Conservation (phyloP, 805 yeast species). For the Spathaspora girioi region DNA sequence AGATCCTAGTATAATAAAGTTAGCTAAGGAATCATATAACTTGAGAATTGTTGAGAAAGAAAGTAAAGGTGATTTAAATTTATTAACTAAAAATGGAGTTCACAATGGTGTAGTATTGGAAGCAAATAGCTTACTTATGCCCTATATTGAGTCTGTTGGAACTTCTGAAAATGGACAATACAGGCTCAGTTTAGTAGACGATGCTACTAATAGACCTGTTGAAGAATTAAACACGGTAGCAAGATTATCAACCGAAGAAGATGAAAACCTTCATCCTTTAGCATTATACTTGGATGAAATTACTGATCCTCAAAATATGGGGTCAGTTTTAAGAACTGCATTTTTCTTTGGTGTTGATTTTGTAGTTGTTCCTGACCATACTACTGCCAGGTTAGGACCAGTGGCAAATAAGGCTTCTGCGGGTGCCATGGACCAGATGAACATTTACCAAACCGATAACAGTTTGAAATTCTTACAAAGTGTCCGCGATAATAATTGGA, state of each 20-base stretch:
- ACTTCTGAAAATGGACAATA: constrained; percentile 16
- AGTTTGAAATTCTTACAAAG: constrained; percentile 61
- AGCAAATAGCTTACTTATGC: constrained; percentile 49
- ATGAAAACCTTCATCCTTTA: constrained; percentile 41
- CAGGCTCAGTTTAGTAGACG: constrained; percentile 12
- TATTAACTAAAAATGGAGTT: constrained; percentile 61
- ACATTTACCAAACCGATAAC: constrained; percentile 53
- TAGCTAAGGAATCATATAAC: constrained; percentile 42
- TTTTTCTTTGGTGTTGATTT: constrained; percentile 82
- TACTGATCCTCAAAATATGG: constrained; percentile 84
- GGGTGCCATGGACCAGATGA: constrained; percentile 77
- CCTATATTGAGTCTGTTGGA: constrained; percentile 25
- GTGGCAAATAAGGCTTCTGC: constrained; percentile 77
- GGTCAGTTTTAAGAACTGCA: constrained; percentile 78
- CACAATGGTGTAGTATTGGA: constrained; percentile 80
- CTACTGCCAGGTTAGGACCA: constrained; percentile 74
- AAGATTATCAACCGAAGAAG: constrained; percentile 1
- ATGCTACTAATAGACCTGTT: constrained; percentile 12
- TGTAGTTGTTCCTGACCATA: constrained; percentile 61
- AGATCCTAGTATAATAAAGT: constrained; percentile 36
- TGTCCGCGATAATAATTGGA: constrained; percentile 64
- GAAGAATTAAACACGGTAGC: constrained; percentile 13
- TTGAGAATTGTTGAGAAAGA: constrained; percentile 33
- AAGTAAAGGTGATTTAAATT: constrained; percentile 53
- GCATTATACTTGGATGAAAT: constrained; percentile 77